phyloP scores from a whole-genome alignment of 2,329 filamentous ascomycete genomes.

The Trichoderma aggressivum region DNA sequence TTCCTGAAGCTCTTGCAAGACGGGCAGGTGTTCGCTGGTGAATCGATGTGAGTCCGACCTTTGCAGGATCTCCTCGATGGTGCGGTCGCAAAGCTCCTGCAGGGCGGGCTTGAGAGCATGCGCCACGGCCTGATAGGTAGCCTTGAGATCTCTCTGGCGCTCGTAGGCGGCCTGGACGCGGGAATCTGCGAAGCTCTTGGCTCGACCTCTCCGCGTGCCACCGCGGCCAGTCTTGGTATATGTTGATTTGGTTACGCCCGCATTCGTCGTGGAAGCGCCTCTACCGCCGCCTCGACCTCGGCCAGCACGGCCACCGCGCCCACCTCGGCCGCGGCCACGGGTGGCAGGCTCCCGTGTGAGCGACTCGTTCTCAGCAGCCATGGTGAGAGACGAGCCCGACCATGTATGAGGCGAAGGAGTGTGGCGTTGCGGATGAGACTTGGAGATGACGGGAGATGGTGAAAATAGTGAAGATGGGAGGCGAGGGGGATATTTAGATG shows the following conservation, averaged over 20 bases:
- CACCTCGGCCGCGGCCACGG: constrained; percentile 37
- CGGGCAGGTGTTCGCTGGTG: constrained; percentile 49
- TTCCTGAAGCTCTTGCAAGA: constrained; percentile 48
- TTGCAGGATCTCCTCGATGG: constrained; percentile 54
- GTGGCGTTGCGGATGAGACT: background rate
- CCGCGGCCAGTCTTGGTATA: constrained; percentile 37
- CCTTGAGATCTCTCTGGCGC: constrained; percentile 64
- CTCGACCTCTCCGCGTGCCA: constrained; percentile 46
- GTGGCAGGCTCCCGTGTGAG: constrained; percentile 35
- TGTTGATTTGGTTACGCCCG: constrained; percentile 34
- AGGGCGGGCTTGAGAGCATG: constrained; percentile 61
- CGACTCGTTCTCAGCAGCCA: constrained; percentile 39
- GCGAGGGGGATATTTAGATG: background rate
- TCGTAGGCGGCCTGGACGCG: constrained; percentile 57
- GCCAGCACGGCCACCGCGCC: constrained; percentile 30
- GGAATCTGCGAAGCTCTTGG: constrained; percentile 54
- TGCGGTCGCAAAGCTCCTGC: constrained; percentile 61
- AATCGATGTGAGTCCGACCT: constrained; percentile 52
- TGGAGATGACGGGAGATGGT: background rate
- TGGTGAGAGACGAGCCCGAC: constrained; percentile 30
- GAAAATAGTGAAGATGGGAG: background rate
- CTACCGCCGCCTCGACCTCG: constrained; percentile 25
- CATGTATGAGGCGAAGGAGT: constrained; percentile 29
- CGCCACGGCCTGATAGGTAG: constrained; percentile 60
- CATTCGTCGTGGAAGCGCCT: constrained; percentile 29